Percentiles rank a stretch among this genome's conserved stretches.
These are phyloP conservation scores for Paramecium octaurelia DNA, from an alignment of 73 alveolate genomes.

Conservation along the genomic window DNA sequence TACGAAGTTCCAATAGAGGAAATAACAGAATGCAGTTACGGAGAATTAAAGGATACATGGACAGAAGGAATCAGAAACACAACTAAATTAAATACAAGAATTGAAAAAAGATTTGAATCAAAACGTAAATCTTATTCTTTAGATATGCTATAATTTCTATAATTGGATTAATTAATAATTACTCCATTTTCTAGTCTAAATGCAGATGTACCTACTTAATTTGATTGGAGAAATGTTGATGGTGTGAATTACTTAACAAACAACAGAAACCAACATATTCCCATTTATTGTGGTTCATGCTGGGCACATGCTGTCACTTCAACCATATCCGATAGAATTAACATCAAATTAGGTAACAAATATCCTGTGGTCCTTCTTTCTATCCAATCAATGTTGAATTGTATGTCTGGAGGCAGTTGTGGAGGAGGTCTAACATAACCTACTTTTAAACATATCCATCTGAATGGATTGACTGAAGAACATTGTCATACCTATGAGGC, in stretches of 20 bases:
- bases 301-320: slow-evolving; percentile 91
- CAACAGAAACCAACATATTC: slow-evolving; percentile 82
- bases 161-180: background rate
- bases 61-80: slow-evolving; percentile 39
- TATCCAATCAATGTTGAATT: slow-evolving; percentile 74
- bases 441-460: slow-evolving; percentile 67
- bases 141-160: background rate
- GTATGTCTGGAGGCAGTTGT: slow-evolving; percentile 84
- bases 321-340: slow-evolving; percentile 88
- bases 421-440: slow-evolving; percentile 85
- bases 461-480: slow-evolving; percentile 78
- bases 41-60: slow-evolving; percentile 71
- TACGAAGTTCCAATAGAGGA: slow-evolving; percentile 73
- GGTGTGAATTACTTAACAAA: slow-evolving; percentile 79
- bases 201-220: slow-evolving; percentile 64
- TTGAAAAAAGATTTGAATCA: background rate
- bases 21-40: slow-evolving; percentile 82
- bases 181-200: slow-evolving; percentile 48
- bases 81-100: background rate
- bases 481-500: slow-evolving; percentile 79
- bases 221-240: slow-evolving; percentile 82
- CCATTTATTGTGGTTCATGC: slow-evolving; percentile 86
- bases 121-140: background rate
- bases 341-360: slow-evolving; percentile 67
- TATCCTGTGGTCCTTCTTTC: slow-evolving; percentile 75